Evolutionary conservation across 768 basidiomycete genomes (phyloP), one percentile per base, ranked within the genome.

Genomic region (Gymnopilus junonius): DNA sequence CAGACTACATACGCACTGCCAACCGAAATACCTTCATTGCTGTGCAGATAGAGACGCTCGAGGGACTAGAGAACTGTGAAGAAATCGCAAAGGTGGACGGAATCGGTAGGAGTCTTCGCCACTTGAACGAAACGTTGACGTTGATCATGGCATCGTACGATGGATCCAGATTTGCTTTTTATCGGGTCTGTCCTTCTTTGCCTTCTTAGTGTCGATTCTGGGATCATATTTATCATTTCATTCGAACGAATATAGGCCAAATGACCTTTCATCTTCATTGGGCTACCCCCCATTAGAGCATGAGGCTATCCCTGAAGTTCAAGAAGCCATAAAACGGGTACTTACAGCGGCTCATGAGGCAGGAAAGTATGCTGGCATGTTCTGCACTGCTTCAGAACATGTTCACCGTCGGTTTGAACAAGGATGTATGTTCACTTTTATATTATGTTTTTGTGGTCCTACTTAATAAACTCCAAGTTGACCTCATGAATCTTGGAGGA

Each of bases 341-440:
- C 58, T 67, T 10, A 59, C 37, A 34, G 67, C 67, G 23, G 64
- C 69, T 14, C 63, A 67, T 39, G 54, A 39, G 1, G 67, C 69
- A 10, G 69, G 69, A 3, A 70, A 70, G 51, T 70, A 70, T 39
- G 66, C 66, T 23, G 69, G 66, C n/a, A 70, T 70, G 69, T 70
- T 70, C 59, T 70, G 69, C 14, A 64, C 63, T 2, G 50, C 63
- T 15, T 48, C 67, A 11, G 65, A 66, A 17, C 66, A 68, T 25
- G 66, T 70, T 21, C 61, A 65, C 37, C 48, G 23, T 15, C 54
- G 69, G 31, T 66, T 62, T 53, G 53, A 58, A 17, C 65, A 68
- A 61, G 69, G 69, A 51, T 70, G 69, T 70, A 42, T 55, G 67
- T 58, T n/a, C 17, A 1, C 3, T 29, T n/a, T 45, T 29, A 11